Percentiles rank a stretch among this genome's conserved stretches.
phyloP scores from a whole-genome alignment of 768 basidiomycete genomes.

The Lactifluus rugatus region DNA sequence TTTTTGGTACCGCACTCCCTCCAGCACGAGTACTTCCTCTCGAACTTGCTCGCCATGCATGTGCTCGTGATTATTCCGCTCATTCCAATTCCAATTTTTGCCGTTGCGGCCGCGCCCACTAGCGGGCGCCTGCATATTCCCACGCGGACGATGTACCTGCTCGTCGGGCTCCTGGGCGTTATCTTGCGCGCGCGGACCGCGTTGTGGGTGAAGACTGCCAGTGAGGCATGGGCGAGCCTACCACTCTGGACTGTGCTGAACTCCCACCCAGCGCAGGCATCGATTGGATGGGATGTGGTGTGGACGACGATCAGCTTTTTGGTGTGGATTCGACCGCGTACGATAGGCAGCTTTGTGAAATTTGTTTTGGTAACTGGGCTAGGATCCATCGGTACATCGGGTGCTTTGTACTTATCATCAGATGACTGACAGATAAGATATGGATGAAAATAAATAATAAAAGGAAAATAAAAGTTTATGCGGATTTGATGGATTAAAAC shows the following conservation, averaged over 20 bases:
- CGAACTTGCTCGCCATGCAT: slow-evolving; percentile 55
- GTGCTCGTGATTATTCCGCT: slow-evolving; percentile 45
- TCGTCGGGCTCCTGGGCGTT: slow-evolving; percentile 27
- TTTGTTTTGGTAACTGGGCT: no score
- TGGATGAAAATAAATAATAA: background rate
- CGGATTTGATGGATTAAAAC: no score
- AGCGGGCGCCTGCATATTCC: slow-evolving; percentile 22
- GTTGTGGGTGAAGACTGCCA: slow-evolving; percentile 15
- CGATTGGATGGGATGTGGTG: slow-evolving; percentile 55
- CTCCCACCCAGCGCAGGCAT: slow-evolving; percentile 51
- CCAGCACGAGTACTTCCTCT: slow-evolving; percentile 37
- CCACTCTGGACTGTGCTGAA: slow-evolving; percentile 33
- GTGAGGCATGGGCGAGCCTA: no score
- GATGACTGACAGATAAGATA: no score
- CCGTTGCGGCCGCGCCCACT: no score
- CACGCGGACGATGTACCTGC: slow-evolving; percentile 29
- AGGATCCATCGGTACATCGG: no score
- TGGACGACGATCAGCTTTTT: slow-evolving; percentile 36
- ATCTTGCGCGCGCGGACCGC: slow-evolving; percentile 31
- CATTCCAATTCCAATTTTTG: slow-evolving; percentile 20
- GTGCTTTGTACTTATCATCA: no score
- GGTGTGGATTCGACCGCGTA: no score
- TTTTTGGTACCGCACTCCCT: slow-evolving; percentile 36
- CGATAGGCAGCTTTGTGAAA: no score
- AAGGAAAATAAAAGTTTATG: background rate